phyloP scores from a whole-genome alignment of 1,284 basidiomycete species.

The Lignosus rhinocerotis region DNA sequence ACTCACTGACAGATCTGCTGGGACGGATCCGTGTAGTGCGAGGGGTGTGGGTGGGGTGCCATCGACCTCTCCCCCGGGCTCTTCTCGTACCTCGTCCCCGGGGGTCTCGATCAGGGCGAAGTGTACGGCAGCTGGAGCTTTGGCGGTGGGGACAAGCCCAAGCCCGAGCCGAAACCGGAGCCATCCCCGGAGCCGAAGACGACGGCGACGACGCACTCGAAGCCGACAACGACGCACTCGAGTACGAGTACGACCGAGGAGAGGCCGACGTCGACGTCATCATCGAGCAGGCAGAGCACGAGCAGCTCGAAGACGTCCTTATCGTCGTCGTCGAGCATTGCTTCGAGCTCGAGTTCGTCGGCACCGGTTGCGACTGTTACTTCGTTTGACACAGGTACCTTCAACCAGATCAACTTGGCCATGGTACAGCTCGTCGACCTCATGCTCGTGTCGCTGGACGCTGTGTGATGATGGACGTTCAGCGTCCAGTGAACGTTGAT shows the following conservation, averaged over 20 bases:
- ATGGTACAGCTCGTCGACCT: slow-evolving; percentile 19
- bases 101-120: slow-evolving; percentile 25
- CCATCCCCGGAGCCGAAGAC: not conserved
- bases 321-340: not conserved
- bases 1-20: not conserved
- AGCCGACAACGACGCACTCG: slow-evolving; percentile 5
- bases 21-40: not conserved
- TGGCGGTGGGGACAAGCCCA: slow-evolving; percentile 12
- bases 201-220: slow-evolving; percentile 4
- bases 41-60: not conserved
- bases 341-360: slow-evolving; percentile 1
- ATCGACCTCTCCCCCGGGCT: slow-evolving; percentile 5
- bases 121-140: slow-evolving; percentile 24
- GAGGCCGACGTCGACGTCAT: slow-evolving; percentile 3
- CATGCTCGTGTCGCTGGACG: not conserved
- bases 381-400: slow-evolving; percentile 19
- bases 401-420: slow-evolving; percentile 23
- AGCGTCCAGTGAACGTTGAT: no score
- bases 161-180: not conserved
- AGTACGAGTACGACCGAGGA: not conserved
- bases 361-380: slow-evolving; percentile 5
- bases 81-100: slow-evolving; percentile 41
- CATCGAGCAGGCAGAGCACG: slow-evolving; percentile 2
- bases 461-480: not conserved
- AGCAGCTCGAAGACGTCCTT: not conserved